phyloP scores from a whole-genome alignment of 1,284 basidiomycete species.

The Ceratobasidium papillatum region DNA sequence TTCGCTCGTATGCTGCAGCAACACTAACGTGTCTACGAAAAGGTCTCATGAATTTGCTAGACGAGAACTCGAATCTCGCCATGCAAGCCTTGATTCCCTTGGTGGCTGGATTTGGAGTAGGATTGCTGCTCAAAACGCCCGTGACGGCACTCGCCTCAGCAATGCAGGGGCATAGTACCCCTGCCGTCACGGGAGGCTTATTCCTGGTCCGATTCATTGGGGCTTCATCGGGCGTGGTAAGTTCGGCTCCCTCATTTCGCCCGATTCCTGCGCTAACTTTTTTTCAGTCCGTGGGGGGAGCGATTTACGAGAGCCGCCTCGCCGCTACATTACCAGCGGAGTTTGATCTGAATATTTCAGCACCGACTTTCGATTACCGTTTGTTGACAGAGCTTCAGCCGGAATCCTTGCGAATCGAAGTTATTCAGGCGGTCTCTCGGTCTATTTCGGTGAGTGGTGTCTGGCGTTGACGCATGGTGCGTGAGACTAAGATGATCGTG shows the following conservation, averaged over 20 bases:
- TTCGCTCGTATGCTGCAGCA: not conserved
- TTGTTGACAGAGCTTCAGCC: constrained; percentile 56
- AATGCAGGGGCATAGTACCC: constrained; percentile 68
- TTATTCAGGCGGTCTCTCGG: constrained; percentile 42
- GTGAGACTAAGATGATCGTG: constrained; percentile 37
- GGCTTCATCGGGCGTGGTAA: constrained; percentile 77
- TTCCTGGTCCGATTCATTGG: constrained; percentile 85
- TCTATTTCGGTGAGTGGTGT: constrained; percentile 44
- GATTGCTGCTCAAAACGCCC: constrained; percentile 82
- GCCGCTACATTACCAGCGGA: constrained; percentile 60
- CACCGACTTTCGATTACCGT: constrained; percentile 65
- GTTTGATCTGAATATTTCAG: constrained; percentile 54
- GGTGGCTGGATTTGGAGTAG: constrained; percentile 76
- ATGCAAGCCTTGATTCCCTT: constrained; percentile 66
- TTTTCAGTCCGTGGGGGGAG: constrained; percentile 73
- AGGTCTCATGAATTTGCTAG: constrained; percentile 72
- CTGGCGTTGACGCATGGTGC: not conserved
- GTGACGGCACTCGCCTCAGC: constrained; percentile 77
- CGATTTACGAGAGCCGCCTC: constrained; percentile 69
- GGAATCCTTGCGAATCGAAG: constrained; percentile 37
- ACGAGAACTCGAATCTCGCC: constrained; percentile 59
- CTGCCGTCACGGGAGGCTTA: constrained; percentile 82
- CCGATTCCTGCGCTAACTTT: constrained; percentile 10
- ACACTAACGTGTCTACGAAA: constrained; percentile 24
- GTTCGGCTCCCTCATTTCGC: constrained; percentile 47